Percentiles rank a stretch among this genome's conserved stretches.
Conservation (phyloP, 495 filamentous ascomycete species). For the Xylaria telfairii region DNA sequence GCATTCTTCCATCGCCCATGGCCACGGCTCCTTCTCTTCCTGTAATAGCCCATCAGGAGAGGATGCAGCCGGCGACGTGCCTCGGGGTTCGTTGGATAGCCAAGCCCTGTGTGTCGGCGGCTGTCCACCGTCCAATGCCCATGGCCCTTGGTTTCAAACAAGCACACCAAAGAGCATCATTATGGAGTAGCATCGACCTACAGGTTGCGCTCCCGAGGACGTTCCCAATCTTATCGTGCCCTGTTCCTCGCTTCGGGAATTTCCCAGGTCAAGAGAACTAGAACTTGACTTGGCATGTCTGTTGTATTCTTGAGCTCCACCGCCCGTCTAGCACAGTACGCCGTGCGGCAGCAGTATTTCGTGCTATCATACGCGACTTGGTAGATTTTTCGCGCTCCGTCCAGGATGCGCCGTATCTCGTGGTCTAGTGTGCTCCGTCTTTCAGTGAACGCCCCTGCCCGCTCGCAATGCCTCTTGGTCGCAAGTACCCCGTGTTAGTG, state of each 20-base stretch:
- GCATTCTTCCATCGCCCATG: slow-evolving; percentile 13
- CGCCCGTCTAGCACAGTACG: slow-evolving; percentile 7
- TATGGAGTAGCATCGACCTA: slow-evolving; percentile 7
- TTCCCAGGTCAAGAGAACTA: slow-evolving; percentile 10
- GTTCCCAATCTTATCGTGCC: slow-evolving; percentile 1
- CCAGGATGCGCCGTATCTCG: background rate
- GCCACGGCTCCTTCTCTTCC: slow-evolving; percentile 10
- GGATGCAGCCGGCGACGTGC: slow-evolving; percentile 23
- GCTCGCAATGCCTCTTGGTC: background rate
- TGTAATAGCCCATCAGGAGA: slow-evolving; percentile 13
- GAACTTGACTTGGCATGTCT: slow-evolving; percentile 6
- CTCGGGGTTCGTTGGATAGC: slow-evolving; percentile 18
- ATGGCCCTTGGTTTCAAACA: background rate
- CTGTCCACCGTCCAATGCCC: slow-evolving; percentile 3
- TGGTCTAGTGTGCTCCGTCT: slow-evolving; percentile 14
- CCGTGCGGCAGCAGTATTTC: background rate
- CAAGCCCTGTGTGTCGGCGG: slow-evolving; percentile 23
- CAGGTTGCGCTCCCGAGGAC: slow-evolving; percentile 11
- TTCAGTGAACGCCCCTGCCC: slow-evolving; percentile 10
- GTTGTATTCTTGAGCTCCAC: slow-evolving; percentile 14
- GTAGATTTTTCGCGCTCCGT: slow-evolving; percentile 22
- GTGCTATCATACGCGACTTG: slow-evolving; percentile 21
- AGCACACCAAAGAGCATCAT: slow-evolving; percentile 1
- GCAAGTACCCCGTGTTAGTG: slow-evolving; percentile 11
- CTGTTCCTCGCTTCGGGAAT: background rate